phyloP scores from a whole-genome alignment of 2,329 filamentous ascomycete species.

The Aspergillus clavatus region DNA sequence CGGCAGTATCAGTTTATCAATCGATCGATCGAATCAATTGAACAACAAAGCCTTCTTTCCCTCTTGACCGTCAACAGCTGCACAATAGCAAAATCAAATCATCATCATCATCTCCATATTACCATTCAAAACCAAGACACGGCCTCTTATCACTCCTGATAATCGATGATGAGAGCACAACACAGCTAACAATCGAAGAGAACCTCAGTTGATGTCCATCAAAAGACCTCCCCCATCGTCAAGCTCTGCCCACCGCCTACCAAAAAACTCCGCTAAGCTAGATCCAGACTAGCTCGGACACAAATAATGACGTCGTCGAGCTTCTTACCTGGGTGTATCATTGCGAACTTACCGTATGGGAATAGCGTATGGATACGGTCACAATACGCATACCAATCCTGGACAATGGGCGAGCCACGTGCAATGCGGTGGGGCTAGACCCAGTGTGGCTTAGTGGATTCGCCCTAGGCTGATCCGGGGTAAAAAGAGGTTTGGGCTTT shows the following conservation, averaged over 20 bases:
- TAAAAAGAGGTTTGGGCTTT: constrained; percentile 10
- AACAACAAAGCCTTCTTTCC: too few species aligned
- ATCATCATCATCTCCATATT: too few species aligned
- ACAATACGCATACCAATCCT: constrained; percentile 3
- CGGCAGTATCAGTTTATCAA: too few species aligned
- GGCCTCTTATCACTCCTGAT: too few species aligned
- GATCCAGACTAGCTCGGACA: background rate
- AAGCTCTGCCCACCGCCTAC: constrained; percentile 6
- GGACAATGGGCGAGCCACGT: constrained; percentile 17
- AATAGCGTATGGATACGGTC: background rate
- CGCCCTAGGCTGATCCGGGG: constrained; percentile 15
- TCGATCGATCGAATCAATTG: too few species aligned
- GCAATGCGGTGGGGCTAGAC: constrained; percentile 8
- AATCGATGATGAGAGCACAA: too few species aligned
- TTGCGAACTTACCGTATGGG: background rate
- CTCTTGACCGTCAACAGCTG: too few species aligned
- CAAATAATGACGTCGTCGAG: constrained; percentile 10
- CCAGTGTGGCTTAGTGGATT: constrained; percentile 10
- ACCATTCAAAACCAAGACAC: too few species aligned
- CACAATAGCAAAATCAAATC: too few species aligned
- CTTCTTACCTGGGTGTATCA: background rate
- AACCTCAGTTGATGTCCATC: background rate
- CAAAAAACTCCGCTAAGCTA: constrained; percentile 1
- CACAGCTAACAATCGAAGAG: background rate
- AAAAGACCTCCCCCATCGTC: constrained; percentile 3